These are phyloP conservation scores for Rhodofomes roseus DNA, from an alignment of 1,284 basidiomycete genomes.

Conservation along the genomic window DNA sequence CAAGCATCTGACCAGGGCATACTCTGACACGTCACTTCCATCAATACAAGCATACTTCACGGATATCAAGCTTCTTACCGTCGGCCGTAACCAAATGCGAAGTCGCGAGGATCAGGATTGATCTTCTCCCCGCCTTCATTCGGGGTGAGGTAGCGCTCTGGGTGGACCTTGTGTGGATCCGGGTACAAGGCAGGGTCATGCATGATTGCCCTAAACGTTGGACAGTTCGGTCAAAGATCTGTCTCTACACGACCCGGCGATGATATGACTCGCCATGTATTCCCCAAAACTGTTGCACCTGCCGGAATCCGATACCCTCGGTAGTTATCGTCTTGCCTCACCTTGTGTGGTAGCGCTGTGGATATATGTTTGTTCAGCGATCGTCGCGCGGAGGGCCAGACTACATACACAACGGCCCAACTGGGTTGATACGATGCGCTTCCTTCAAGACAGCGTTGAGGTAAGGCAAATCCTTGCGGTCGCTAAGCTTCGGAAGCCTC, in stretches of 20 bases:
- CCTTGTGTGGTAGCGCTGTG: constrained; percentile 8
- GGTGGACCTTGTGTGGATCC: constrained; percentile 12
- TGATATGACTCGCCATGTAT: constrained; percentile 9
- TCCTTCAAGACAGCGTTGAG: constrained; percentile 28
- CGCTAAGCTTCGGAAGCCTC: constrained; percentile 25
- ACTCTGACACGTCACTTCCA: constrained; percentile 3
- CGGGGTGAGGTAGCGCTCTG: constrained; percentile 12
- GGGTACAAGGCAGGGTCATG: constrained; percentile 14
- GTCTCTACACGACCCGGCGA: too few species aligned
- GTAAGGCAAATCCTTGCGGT: constrained; percentile 28
- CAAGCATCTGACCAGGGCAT: constrained; percentile 18
- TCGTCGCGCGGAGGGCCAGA: neutral
- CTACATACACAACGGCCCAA: constrained; percentile 20
- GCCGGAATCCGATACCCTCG: constrained; percentile 13
- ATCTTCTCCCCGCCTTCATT: neutral
- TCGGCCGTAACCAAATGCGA: constrained; percentile 13
- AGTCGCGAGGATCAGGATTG: constrained; percentile 10
- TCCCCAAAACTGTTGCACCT: constrained; percentile 11
- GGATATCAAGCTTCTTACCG: neutral
- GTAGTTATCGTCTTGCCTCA: constrained; percentile 10
- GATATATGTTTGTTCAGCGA: neutral
- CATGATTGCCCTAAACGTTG: constrained; percentile 11
- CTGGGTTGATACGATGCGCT: constrained; percentile 26
- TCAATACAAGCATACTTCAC: neutral
- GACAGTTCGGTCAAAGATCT: neutral